Evolutionary conservation across 139 green algal genomes (phyloP), one percentile per base, ranked within the genome.

Genomic region (Micractinium sp.): DNA sequence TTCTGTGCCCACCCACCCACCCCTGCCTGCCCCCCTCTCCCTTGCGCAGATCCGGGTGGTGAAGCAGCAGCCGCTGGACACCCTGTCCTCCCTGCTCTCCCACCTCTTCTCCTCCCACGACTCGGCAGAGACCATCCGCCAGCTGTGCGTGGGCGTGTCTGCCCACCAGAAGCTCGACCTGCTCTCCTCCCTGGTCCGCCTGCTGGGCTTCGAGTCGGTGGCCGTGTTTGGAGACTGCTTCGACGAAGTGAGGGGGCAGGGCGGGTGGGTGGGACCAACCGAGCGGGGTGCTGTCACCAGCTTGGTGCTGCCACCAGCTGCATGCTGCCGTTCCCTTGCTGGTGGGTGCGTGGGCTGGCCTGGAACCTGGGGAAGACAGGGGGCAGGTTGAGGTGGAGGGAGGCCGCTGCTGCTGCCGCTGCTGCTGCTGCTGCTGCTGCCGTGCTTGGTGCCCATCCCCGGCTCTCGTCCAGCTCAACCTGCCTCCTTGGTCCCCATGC

Each of bases 211-310:
- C 71, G 96, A 98, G 87, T 94, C 92, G 29, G 85, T 98, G 78
- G 93, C 94, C 2, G 93, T 98, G 19, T 98, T 98, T 91, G 96
- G 96, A 1, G 96, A 98, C 94, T 98, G 96, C 93, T 98, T 98
- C 86, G 96, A 98, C 82, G 96, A 97, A 93, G 93, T 93, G 78
- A 12, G 66, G 47, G 47, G n/a, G n/a, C n/a, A n/a, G n/a, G n/a
- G n/a, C n/a, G n/a, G n/a, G n/a, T n/a, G n/a, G n/a, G n/a, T n/a
- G n/a, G n/a, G n/a, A n/a, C n/a, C n/a, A n/a, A n/a, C n/a, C n/a
- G n/a, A n/a, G n/a, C n/a, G n/a, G n/a, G n/a, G n/a, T n/a, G n/a
- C n/a, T n/a, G n/a, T n/a, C n/a, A n/a, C n/a, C n/a, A n/a, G n/a
- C n/a, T n/a, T n/a, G n/a, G n/a, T n/a, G n/a, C n/a, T 35, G 73